Conservation (phyloP, 163 green algal genomes). For the Coccomyxa subellipsoidea region DNA sequence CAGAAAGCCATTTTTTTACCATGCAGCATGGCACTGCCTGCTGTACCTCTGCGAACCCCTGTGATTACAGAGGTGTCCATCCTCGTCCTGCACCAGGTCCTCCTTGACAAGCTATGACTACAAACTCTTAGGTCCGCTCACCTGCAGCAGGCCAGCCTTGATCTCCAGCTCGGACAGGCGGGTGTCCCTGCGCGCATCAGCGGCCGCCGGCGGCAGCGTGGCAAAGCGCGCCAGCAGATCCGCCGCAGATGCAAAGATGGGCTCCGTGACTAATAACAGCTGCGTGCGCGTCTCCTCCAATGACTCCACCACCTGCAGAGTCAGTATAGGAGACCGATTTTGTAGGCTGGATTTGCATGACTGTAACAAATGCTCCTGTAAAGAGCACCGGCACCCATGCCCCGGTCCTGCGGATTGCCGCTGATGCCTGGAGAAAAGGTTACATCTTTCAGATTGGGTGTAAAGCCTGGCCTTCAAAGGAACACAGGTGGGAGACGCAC, state of each 20-base stretch:
- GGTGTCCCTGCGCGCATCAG: constrained; percentile 20
- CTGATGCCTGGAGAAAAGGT: too few species aligned
- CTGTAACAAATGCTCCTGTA: too few species aligned
- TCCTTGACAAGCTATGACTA: too few species aligned
- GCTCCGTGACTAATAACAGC: constrained; percentile 85
- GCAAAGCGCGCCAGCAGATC: constrained; percentile 49
- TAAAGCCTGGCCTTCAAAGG: too few species aligned
- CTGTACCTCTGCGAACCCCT: background rate
- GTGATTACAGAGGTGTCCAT: too few species aligned
- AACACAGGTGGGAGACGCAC: too few species aligned
- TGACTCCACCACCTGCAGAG: constrained; percentile 74
- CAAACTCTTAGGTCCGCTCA: too few species aligned
- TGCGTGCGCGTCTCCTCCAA: constrained; percentile 78
- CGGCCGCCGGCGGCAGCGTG: constrained; percentile 1
- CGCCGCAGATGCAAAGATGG: constrained; percentile 58
- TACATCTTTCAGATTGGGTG: too few species aligned
- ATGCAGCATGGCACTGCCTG: background rate
- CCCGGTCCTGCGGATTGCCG: too few species aligned
- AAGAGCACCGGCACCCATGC: too few species aligned
- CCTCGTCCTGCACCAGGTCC: too few species aligned
- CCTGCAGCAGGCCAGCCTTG: constrained; percentile 73
- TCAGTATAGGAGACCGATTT: background rate
- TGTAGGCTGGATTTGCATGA: too few species aligned
- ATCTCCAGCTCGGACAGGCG: constrained; percentile 67
- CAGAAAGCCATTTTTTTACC: background rate